A percentile compares a stretch with the other conserved stretches of the same genome.
Evolutionary conservation across 768 basidiomycete species (phyloP).

Genomic region (Russula earlei): DNA sequence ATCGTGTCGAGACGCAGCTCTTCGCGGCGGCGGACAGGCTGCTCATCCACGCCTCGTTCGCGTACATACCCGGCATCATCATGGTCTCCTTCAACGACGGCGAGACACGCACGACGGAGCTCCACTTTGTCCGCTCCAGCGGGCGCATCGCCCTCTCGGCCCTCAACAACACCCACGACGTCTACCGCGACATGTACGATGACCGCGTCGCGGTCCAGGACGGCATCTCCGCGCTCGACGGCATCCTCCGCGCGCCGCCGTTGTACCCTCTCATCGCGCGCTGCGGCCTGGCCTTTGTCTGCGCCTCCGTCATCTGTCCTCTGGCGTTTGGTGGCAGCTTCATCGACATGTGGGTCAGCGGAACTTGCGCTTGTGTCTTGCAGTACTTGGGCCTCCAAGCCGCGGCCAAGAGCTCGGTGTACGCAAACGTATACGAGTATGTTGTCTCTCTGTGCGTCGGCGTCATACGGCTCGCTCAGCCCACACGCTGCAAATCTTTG

Average conservation of each 20-base stretch:
- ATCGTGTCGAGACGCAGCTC: conserved; percentile 85
- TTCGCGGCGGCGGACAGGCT: conserved; percentile 70
- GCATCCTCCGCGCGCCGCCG: conserved; percentile 52
- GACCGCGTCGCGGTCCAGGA: conserved; percentile 68
- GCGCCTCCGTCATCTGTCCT: conserved; percentile 73
- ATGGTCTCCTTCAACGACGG: conserved; percentile 78
- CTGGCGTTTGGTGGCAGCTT: conserved; percentile 74
- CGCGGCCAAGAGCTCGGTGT: conserved; percentile 78
- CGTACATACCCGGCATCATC: conserved; percentile 70
- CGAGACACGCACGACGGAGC: conserved; percentile 62
- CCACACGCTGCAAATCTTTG: neutral
- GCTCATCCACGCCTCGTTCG: conserved; percentile 70
- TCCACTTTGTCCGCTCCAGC: conserved; percentile 77
- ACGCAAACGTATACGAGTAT: conserved; percentile 94
- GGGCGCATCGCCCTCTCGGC: conserved; percentile 75
- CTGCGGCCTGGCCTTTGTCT: conserved; percentile 67
- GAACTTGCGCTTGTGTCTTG: conserved; percentile 54
- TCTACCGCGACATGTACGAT: conserved; percentile 82
- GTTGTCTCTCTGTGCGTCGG: conserved; percentile 22
- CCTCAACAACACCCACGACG: conserved; percentile 69
- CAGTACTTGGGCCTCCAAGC: conserved; percentile 76
- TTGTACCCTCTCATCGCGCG: conserved; percentile 60
- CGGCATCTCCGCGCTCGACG: conserved; percentile 58
- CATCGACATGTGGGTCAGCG: conserved; percentile 78
- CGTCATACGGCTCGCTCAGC: neutral